Evolutionary conservation across 495 filamentous ascomycete genomes (phyloP).

Genomic region (Pseudevernia furfuracea): DNA sequence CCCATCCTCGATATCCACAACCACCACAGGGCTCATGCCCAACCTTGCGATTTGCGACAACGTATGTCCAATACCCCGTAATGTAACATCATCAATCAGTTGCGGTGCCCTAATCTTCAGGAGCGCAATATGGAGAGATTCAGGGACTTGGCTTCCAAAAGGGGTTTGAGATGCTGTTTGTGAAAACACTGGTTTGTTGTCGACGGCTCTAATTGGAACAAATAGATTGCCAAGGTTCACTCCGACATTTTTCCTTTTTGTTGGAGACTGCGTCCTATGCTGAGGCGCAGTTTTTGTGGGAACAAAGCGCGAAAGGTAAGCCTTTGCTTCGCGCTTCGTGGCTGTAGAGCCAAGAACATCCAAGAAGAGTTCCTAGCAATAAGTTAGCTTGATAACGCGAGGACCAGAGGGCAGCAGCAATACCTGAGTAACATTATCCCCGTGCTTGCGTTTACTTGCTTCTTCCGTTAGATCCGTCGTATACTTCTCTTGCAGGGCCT

Average conservation of each 20-base stretch:
- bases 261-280: not conserved
- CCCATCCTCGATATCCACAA: slow-evolving; percentile 56
- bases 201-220: slow-evolving; percentile 50
- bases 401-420: not conserved
- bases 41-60: slow-evolving; percentile 73
- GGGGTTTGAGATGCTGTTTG: slow-evolving; percentile 39
- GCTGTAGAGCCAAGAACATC: slow-evolving; percentile 75
- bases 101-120: slow-evolving; percentile 76
- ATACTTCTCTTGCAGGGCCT: slow-evolving; percentile 6
- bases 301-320: slow-evolving; percentile 75
- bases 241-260: slow-evolving; percentile 29
- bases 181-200: slow-evolving; percentile 55
- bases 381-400: not conserved
- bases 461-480: slow-evolving; percentile 11
- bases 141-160: slow-evolving; percentile 31
- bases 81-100: slow-evolving; percentile 52
- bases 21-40: slow-evolving; percentile 71
- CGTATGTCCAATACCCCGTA: slow-evolving; percentile 74
- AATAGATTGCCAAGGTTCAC: slow-evolving; percentile 61
- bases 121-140: slow-evolving; percentile 69
- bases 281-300: slow-evolving; percentile 28
- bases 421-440: slow-evolving; percentile 17
- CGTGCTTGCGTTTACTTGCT: slow-evolving; percentile 18
- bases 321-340: slow-evolving; percentile 83
- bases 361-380: slow-evolving; percentile 67